A percentile compares a stretch with the other conserved stretches of the same genome.
These are phyloP conservation scores for Podaxis rugospora DNA, from an alignment of 768 basidiomycete species.

Conservation along the genomic window DNA sequence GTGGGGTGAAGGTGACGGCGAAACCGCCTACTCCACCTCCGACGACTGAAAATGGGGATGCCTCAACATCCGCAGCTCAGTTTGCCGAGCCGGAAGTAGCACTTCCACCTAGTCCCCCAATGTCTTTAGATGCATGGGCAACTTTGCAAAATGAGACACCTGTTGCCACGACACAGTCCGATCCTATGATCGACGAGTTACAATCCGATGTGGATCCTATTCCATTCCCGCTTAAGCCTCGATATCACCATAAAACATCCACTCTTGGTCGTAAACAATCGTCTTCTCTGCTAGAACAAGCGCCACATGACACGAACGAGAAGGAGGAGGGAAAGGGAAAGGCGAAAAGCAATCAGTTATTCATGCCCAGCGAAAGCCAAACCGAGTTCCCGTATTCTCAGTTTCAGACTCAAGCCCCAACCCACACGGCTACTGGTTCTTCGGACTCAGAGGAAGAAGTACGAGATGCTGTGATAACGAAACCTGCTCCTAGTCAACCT, in stretches of 20 bases:
- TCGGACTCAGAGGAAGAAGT: conserved; percentile 39
- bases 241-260: neutral
- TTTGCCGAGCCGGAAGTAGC: neutral
- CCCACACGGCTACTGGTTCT: conserved; percentile 15
- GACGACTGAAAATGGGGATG: neutral
- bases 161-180: conserved; percentile 1
- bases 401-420: conserved; percentile 18
- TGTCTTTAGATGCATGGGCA: conserved; percentile 13
- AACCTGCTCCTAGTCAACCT: neutral
- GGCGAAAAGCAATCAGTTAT: conserved; percentile 30
- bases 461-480: conserved; percentile 25
- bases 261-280: neutral
- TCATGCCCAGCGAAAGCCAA: conserved; percentile 50
- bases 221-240: conserved; percentile 5
- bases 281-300: neutral
- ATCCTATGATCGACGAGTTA: conserved; percentile 26
- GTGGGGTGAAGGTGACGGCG: neutral
- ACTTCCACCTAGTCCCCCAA: conserved; percentile 2
- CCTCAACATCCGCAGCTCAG: neutral
- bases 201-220: conserved; percentile 18
- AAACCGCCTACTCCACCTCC: neutral
- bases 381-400: conserved; percentile 52
- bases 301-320: neutral
- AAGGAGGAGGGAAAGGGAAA: neutral
- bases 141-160: conserved; percentile 11